Evolutionary conservation across 2,329 filamentous ascomycete genomes (phyloP).

Genomic region (Claviceps cyperi): DNA sequence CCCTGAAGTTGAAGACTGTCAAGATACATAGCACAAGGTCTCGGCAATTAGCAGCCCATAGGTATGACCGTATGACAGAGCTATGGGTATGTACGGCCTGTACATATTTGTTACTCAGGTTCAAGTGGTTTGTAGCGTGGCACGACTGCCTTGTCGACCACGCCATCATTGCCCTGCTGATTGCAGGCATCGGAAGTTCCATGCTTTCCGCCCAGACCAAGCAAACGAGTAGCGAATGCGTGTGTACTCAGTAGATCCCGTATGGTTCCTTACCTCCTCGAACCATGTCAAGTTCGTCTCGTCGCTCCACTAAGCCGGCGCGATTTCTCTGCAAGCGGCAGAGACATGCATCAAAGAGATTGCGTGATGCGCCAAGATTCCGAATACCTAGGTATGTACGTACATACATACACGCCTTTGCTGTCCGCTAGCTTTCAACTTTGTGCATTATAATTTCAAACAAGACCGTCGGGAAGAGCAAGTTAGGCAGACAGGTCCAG

Average conservation of each 20-base stretch:
- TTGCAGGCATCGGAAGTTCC: neutral
- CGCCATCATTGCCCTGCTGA: neutral
- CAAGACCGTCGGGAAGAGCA: no score
- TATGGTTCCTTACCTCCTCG: no score
- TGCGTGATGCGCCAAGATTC: constrained; percentile 2
- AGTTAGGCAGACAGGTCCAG: no score
- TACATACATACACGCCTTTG: no score
- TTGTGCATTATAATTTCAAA: no score
- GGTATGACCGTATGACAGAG: no score
- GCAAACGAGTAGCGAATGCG: neutral
- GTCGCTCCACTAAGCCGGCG: neutral
- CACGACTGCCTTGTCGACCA: neutral
- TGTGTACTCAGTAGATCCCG: neutral
- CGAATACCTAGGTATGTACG: no score
- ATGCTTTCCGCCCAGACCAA: neutral
- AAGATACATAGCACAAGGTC: no score
- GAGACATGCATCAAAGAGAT: neutral
- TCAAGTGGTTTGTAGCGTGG: neutral
- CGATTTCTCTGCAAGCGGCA: neutral
- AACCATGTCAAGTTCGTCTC: no score
- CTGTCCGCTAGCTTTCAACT: neutral
- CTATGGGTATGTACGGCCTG: no score
- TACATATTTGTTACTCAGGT: neutral
- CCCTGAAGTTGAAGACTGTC: no score
- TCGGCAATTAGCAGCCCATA: no score